These are phyloP conservation scores for Rhodamnia argentea DNA, from an alignment of 345 rosid genomes.

Conservation along the genomic window DNA sequence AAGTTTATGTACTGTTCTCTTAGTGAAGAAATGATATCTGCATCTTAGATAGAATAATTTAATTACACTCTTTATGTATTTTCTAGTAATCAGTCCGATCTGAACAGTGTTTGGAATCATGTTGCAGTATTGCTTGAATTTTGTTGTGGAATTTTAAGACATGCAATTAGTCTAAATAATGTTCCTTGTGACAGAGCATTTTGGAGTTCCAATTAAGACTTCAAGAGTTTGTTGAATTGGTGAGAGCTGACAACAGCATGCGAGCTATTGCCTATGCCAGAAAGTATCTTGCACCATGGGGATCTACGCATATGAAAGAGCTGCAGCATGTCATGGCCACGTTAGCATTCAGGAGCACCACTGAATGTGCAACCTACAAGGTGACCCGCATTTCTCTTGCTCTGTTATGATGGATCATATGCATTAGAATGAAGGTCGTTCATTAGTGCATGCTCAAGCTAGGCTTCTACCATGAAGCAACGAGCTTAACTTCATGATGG, in stretches of 20 bases:
- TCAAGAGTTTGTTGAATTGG: slow-evolving; percentile 90
- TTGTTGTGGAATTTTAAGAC: not conserved
- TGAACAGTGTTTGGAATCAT: not conserved
- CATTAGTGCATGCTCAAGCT: not conserved
- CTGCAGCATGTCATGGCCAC: slow-evolving; percentile 72
- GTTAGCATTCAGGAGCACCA: slow-evolving; percentile 76
- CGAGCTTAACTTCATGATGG: not conserved
- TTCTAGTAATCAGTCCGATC: not conserved
- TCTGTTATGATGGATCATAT: not conserved
- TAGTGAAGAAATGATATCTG: not conserved
- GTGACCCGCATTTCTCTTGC: slow-evolving; percentile 14
- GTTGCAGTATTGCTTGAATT: not conserved
- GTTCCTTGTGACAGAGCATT: slow-evolving; percentile 52
- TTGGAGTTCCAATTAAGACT: slow-evolving; percentile 92
- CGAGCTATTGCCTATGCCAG: slow-evolving; percentile 74
- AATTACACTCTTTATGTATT: not conserved
- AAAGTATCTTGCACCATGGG: slow-evolving; percentile 87
- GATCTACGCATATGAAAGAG: slow-evolving; percentile 76
- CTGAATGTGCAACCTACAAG: slow-evolving; percentile 78
- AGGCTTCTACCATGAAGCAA: not conserved
- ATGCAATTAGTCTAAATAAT: not conserved
- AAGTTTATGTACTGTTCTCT: not conserved
- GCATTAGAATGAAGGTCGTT: not conserved
- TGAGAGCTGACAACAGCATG: slow-evolving; percentile 60
- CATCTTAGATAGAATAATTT: not conserved